These are phyloP conservation scores for Mallotus japonicus DNA, from an alignment of 441 rosid genomes.

Conservation along the genomic window DNA sequence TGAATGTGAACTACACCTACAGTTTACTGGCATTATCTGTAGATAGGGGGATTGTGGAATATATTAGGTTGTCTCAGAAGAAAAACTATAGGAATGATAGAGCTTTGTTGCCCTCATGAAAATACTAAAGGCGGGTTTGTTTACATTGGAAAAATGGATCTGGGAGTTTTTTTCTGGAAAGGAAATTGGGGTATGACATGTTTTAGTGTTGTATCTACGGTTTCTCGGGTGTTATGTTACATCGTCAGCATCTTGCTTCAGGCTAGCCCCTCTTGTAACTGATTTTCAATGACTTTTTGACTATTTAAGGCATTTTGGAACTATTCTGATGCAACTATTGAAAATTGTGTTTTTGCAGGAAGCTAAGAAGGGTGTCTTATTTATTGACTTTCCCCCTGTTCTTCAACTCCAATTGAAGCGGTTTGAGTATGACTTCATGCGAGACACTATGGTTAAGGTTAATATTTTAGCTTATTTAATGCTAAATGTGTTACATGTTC, in stretches of 20 bases:
- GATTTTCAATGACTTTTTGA: not conserved
- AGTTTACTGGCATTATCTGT: not conserved
- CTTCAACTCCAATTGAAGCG: slow-evolving; percentile 96
- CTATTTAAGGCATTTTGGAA: not conserved
- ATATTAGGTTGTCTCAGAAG: slow-evolving; percentile 1
- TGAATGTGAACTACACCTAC: not conserved
- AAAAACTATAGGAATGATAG: not conserved
- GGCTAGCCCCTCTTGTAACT: not conserved
- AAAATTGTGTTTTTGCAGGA: slow-evolving; percentile 52
- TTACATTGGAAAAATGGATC: not conserved
- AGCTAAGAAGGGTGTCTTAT: slow-evolving; percentile 91
- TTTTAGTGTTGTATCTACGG: not conserved
- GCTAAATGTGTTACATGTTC: slow-evolving; percentile 1
- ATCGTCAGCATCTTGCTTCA: not conserved
- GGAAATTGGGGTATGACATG: not conserved
- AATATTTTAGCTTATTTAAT: slow-evolving; percentile 27
- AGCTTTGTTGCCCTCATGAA: not conserved
- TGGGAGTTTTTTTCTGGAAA: too few species aligned
- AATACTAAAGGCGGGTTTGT: not conserved
- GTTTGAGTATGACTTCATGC: slow-evolving; percentile 90
- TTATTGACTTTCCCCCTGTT: slow-evolving; percentile 92
- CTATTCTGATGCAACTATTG: slow-evolving; percentile 2
- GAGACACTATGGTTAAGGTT: slow-evolving; percentile 96
- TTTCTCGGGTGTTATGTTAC: not conserved
- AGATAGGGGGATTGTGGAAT: not conserved